Evolutionary conservation across 441 rosid species (phyloP).

Genomic region (Populus hybrid): DNA sequence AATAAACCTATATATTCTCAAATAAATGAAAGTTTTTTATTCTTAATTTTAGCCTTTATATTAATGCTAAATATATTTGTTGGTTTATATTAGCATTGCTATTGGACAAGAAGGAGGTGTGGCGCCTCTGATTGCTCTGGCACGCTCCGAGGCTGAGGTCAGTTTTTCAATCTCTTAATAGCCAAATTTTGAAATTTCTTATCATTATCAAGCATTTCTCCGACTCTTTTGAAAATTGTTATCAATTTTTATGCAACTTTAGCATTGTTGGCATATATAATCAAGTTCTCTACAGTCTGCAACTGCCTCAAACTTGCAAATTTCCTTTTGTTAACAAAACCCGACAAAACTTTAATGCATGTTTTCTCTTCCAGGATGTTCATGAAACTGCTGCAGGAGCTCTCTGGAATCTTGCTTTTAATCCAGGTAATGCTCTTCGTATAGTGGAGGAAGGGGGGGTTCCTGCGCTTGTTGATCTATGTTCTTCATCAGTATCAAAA

Average conservation of each 20-base stretch:
- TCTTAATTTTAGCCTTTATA: neutral
- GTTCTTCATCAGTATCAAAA: conserved; percentile 81
- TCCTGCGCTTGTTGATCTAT: conserved; percentile 79
- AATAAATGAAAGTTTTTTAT: neutral
- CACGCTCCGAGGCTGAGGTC: conserved; percentile 87
- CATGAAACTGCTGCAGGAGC: conserved; percentile 99
- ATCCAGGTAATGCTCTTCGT: conserved; percentile 78
- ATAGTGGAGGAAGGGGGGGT: conserved; percentile 97
- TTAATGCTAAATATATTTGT: neutral
- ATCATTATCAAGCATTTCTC: neutral
- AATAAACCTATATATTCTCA: neutral
- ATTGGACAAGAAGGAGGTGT: conserved; percentile 98
- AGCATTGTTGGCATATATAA: neutral
- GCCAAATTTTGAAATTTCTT: neutral
- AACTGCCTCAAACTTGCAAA: neutral
- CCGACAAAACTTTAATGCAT: conserved; percentile 7
- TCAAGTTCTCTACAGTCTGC: neutral
- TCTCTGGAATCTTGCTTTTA: conserved; percentile 96
- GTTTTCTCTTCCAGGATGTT: conserved; percentile 63
- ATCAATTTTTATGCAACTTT: neutral
- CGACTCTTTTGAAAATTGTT: neutral
- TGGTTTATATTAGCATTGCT: conserved; percentile 52
- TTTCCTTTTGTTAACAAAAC: neutral
- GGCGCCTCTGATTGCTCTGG: conserved; percentile 80
- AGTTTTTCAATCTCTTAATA: conserved; percentile 24